Conservation (phyloP, 2,329 filamentous ascomycete genomes). For the Talaromyces sp. region DNA sequence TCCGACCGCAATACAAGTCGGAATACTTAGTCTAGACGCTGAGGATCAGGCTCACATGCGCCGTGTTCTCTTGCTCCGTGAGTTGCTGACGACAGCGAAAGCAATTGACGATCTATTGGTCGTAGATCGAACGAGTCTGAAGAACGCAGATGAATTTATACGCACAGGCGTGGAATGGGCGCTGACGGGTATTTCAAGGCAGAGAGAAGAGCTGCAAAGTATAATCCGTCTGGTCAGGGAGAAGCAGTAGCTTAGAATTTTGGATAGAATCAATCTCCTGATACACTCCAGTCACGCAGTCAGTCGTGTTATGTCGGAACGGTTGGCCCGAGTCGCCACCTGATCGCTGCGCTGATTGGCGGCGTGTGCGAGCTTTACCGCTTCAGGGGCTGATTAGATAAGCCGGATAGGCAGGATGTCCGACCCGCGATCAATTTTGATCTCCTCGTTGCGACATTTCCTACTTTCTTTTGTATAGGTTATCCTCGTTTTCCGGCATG, state of each 20-base stretch:
- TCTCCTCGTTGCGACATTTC: background rate
- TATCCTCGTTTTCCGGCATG: background rate
- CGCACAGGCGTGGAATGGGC: background rate
- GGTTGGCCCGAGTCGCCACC: background rate
- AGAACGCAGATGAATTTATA: constrained; percentile 6
- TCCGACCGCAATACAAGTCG: background rate
- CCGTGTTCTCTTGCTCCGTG: constrained; percentile 10
- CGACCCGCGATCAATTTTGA: background rate
- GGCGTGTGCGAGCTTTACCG: background rate
- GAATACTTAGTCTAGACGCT: background rate
- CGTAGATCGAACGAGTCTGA: constrained; percentile 2
- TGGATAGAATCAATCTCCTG: background rate
- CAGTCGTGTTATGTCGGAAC: background rate
- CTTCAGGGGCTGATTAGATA: constrained; percentile 14
- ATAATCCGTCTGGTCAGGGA: background rate
- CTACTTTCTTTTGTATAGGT: background rate
- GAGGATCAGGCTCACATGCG: constrained; percentile 7
- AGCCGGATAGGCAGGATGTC: constrained; percentile 3
- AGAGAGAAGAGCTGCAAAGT: background rate
- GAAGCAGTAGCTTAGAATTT: background rate
- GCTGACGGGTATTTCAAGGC: constrained; percentile 4
- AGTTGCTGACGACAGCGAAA: background rate
- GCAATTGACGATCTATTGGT: constrained; percentile 12
- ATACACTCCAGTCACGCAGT: background rate
- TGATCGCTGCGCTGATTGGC: background rate